A percentile compares a stretch with the other conserved stretches of the same genome.
Evolutionary conservation across 2,329 filamentous ascomycete species (phyloP).

Genomic region (Trichoderma afroharzianum): DNA sequence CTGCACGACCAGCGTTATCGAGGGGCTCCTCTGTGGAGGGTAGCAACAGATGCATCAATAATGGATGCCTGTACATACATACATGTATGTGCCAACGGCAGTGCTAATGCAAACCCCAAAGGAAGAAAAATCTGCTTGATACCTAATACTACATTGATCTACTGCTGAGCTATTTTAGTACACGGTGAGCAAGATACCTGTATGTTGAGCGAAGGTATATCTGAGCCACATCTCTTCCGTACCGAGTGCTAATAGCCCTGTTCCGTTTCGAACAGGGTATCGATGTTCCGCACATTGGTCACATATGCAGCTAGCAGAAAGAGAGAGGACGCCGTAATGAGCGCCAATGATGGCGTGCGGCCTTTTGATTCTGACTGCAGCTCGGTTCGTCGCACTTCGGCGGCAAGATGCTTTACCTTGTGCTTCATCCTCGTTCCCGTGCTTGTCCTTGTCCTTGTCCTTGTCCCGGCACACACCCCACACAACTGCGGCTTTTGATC

Average conservation of each 20-base stretch:
- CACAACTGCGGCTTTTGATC: not conserved
- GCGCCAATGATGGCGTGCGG: not conserved
- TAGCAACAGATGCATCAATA: not conserved
- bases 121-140: not conserved
- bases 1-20: conserved; percentile 7
- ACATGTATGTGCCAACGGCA: not conserved
- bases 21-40: not conserved
- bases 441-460: not conserved
- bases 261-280: not conserved
- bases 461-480: not conserved
- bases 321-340: not conserved
- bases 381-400: not conserved
- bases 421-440: not conserved
- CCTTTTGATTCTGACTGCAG: not conserved
- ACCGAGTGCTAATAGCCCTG: too few relatives aligned
- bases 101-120: not conserved
- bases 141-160: not conserved
- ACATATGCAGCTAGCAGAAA: conserved; percentile 8
- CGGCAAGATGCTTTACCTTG: not conserved
- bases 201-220: not conserved
- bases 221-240: not conserved
- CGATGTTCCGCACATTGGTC: not conserved
- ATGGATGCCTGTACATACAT: not conserved
- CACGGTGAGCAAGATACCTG: not conserved
- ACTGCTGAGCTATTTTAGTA: not conserved